A percentile compares a stretch with the other conserved stretches of the same genome.
Evolutionary conservation across 2,329 filamentous ascomycete species (phyloP).

Genomic region (Verticillium dahliae): DNA sequence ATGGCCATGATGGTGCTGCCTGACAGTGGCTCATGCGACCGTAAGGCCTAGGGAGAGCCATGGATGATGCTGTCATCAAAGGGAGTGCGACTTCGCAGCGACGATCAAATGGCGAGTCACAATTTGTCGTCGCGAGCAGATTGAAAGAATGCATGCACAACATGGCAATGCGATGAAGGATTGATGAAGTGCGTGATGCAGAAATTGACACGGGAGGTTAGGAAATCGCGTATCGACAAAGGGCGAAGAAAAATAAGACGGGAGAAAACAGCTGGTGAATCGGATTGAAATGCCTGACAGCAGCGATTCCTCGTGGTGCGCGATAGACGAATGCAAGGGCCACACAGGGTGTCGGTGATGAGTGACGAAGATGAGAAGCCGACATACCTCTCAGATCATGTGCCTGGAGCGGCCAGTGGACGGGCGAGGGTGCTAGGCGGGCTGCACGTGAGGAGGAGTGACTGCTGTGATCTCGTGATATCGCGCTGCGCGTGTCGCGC

Average conservation of each 20-base stretch:
- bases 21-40: background rate
- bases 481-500: conserved; percentile 25
- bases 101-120: background rate
- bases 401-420: conserved; percentile 29
- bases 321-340: background rate
- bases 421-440: conserved; percentile 32
- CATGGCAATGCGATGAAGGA: no score
- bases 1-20: background rate
- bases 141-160: background rate
- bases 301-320: background rate
- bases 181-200: background rate
- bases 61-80: background rate
- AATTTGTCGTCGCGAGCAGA: background rate
- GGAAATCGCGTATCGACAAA: background rate
- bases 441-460: conserved; percentile 29
- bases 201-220: no score
- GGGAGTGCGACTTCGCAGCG: background rate
- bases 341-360: background rate
- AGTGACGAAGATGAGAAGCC: conserved; percentile 7
- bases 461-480: conserved; percentile 38
- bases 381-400: conserved; percentile 40
- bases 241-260: background rate
- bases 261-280: background rate
- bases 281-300: background rate
- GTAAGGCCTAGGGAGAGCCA: background rate